A percentile compares a stretch with the other conserved stretches of the same genome.
These are phyloP conservation scores for Phytopythium litorale DNA, from an alignment of 352 stramenopile species.

Conservation along the genomic window DNA sequence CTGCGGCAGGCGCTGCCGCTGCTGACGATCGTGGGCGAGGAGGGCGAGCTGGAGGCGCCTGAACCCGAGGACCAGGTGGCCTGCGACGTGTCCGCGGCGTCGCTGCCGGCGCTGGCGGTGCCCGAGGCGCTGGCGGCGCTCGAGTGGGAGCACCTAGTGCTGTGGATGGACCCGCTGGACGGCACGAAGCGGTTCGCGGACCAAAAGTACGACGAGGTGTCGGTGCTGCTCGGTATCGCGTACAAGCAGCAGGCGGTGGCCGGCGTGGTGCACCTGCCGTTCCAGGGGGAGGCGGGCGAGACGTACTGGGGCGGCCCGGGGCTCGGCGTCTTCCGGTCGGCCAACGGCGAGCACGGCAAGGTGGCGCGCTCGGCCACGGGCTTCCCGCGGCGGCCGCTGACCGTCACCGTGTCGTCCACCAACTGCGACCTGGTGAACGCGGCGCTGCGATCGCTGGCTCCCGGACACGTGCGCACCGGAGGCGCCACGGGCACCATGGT, in stretches of 20 bases:
- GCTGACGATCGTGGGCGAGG: constrained; percentile 61
- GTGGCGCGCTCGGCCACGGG: constrained; percentile 15
- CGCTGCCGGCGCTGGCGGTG: constrained; percentile 16
- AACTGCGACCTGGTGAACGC: constrained; percentile 43
- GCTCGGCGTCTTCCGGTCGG: constrained; percentile 49
- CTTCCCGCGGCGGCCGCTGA: constrained; percentile 36
- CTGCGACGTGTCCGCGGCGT: constrained; percentile 30
- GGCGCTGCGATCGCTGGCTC: constrained; percentile 32
- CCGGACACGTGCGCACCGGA: constrained; percentile 34
- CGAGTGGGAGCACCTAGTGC: constrained; percentile 41
- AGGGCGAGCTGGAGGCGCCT: constrained; percentile 55
- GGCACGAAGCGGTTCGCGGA: constrained; percentile 77
- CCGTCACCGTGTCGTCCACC: constrained; percentile 57
- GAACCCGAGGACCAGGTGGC: constrained; percentile 40
- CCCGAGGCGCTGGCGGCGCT: constrained; percentile 26
- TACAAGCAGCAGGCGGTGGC: constrained; percentile 60
- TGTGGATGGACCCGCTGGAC: constrained; percentile 80
- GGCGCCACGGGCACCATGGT: constrained; percentile 74
- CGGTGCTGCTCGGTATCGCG: constrained; percentile 69
- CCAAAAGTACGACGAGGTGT: constrained; percentile 71
- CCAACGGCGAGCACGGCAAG: constrained; percentile 28
- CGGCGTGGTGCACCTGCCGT: constrained; percentile 71
- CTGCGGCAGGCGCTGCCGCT: constrained; percentile 51
- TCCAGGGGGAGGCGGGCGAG: constrained; percentile 41
- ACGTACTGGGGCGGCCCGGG: constrained; percentile 63